Evolutionary conservation across 2,329 filamentous ascomycete species (phyloP).

Genomic region (Hypoxylon sp.): DNA sequence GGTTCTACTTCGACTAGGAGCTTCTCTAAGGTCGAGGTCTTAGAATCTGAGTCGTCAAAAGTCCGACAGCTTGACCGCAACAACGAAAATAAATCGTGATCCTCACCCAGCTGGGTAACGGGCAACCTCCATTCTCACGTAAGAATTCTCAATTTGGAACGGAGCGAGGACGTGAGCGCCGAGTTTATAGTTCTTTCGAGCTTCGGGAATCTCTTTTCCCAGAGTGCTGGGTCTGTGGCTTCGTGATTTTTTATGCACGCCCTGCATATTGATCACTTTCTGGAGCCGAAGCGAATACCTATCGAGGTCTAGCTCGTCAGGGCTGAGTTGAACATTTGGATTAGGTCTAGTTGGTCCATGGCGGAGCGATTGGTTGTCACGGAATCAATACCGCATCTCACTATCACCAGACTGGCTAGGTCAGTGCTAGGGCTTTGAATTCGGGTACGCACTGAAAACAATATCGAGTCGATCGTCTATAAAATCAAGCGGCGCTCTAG

Average conservation of each 20-base stretch:
- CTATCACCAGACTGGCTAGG: constrained; percentile 17
- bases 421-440: constrained; percentile 16
- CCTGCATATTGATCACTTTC: constrained; percentile 27
- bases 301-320: constrained; percentile 35
- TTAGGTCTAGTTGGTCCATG: constrained; percentile 17
- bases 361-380: constrained; percentile 33
- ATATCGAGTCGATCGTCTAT: constrained; percentile 10
- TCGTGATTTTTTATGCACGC: constrained; percentile 27
- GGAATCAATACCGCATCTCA: constrained; percentile 14
- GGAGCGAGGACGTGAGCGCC: constrained; percentile 27
- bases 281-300: constrained; percentile 28
- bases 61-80: constrained; percentile 29
- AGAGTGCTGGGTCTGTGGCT: constrained; percentile 26
- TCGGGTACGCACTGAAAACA: constrained; percentile 15
- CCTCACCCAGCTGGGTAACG: constrained; percentile 19
- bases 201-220: constrained; percentile 28
- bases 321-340: constrained; percentile 35
- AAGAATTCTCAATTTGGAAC: constrained; percentile 32
- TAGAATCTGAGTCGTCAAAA: constrained; percentile 21
- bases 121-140: constrained; percentile 26
- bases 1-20: constrained; percentile 11
- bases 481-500: constrained; percentile 1
- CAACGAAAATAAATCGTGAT: constrained; percentile 13
- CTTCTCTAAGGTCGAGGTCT: constrained; percentile 1
- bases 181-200: constrained; percentile 24